Evolutionary conservation across 768 basidiomycete genomes (phyloP), one percentile per base, ranked within the genome.

Genomic region (Butyriboletus loyo): DNA sequence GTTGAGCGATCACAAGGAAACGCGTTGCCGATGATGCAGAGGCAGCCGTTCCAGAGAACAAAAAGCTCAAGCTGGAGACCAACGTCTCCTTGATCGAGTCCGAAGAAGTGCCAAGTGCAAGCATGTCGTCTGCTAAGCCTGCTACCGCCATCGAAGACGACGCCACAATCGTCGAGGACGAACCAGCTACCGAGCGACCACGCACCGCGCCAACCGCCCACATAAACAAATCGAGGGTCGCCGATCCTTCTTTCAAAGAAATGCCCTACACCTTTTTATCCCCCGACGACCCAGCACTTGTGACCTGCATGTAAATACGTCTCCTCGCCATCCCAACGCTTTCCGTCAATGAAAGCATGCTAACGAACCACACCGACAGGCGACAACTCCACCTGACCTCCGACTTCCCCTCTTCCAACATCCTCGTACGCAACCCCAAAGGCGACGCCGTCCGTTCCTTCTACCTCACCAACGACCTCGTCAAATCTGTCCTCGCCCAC

Each of bases 191-290:
- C n/a, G 52, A 52, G 15, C 46, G 3, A 17, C 24, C 51, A 2
- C 52, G 17, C 17, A 2, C 50, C 21, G 5, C 36, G 9, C 28
- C 38, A 11, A 36, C 43, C 8, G 4, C 19, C 1, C 34, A 30
- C 22, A 19, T 39, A 15, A 50, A 32, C 22, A 64, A 60, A 46
- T 19, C 28, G 9, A 62, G 46, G 46, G 35, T 59, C 43, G 66
- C 56, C 24, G 74, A 64, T 58, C 67, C 56, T 61, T 75, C 62
- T 13, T 94, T 89, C 77, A 93, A 87, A 65, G 95, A 98, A 68
- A 91, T 90, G 67, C 94, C 95, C 1, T 97, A 89, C 67, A 92
- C 88, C 0, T 94, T 87, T 72, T 72, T 98, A 28, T 65, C 81
- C 2, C 75, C 83, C 3, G 74, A 84, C 52, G 87, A 97, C 63